Conservation (phyloP, 495 filamentous ascomycete genomes). For the Saxispiralis lemnorum region DNA sequence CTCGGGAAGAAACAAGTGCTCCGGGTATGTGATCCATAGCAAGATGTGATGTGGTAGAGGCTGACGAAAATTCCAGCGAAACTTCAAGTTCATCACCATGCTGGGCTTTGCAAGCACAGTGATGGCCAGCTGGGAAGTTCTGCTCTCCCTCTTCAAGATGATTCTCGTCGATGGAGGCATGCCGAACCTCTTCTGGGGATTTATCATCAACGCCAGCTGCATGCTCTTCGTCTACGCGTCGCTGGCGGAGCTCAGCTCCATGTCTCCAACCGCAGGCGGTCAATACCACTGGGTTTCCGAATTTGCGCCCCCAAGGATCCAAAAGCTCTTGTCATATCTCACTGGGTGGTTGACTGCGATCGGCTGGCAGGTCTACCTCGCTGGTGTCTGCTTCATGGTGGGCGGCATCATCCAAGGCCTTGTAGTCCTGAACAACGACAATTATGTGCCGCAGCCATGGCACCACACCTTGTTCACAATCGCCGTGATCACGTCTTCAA, state of each 20-base stretch:
- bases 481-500: constrained; percentile 7
- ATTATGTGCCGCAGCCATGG: constrained; percentile 28
- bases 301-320: constrained; percentile 5
- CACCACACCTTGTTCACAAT: constrained; percentile 19
- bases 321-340: constrained; percentile 12
- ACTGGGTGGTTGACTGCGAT: constrained; percentile 9
- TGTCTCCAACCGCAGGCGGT: constrained; percentile 10
- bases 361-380: constrained; percentile 9
- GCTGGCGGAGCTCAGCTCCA: constrained; percentile 3
- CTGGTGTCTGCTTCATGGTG: constrained; percentile 19
- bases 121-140: constrained; percentile 7
- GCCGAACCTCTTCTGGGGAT: constrained; percentile 1
- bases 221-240: not conserved
- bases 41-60: not conserved
- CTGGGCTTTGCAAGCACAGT: constrained; percentile 7
- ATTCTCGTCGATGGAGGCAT: constrained; percentile 5
- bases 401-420: constrained; percentile 14
- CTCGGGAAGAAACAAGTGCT: not conserved
- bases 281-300: constrained; percentile 10
- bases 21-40: not conserved
- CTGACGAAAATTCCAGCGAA: not conserved
- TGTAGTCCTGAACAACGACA: constrained; percentile 21
- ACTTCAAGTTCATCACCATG: constrained; percentile 8
- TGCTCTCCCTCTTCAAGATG: not conserved
- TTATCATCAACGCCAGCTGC: not conserved